Evolutionary conservation across 1,139 yeast genomes (phyloP), one percentile per base, ranked within the genome.

Genomic region (Scheffersomyces segobiensis): DNA sequence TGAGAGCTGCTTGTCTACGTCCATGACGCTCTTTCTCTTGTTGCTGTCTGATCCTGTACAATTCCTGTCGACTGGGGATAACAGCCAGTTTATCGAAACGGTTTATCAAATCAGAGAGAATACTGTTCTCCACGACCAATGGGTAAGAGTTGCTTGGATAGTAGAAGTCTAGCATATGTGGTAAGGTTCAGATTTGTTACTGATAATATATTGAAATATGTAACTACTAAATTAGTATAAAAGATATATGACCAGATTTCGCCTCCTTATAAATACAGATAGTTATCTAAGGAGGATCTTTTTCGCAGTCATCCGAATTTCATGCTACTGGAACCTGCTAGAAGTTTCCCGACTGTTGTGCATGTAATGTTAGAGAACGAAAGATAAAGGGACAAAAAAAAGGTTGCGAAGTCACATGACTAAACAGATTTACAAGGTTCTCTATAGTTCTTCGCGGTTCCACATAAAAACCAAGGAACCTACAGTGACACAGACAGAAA

Each of bases 151-250:
- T 32, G 42, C 49, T 48, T 24, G 52, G 58, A 21, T 57, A 56
- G 50, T 57, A 53, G 56, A 58, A 60, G 26, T 56, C 56, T 46
- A 58, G 56, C 63, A 61, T 59, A 50, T 24, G 5, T 53, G 47
- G 24, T 17, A 18, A 32, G 17, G 42, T 32, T n/a, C 42, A 7
- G 42, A 7, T 32, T 32, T 12, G 42, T 5, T 10, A 12, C 12
- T 14, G 42, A 10, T 12, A 32, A 32, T 5, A 32, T 2, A 12
- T 17, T 32, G 42, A 32, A 32, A 32, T 32, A 32, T 32, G 8
- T 24, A n/a, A n/a, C 4, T 32, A 32, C 8, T 32, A 32, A 32
- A 32, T 32, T 17, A 32, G 12, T 32, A 12, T 32, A 4, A 10
- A 32, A 3, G 5, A 10, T 12, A 32, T 32, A 32, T 12, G 42